Evolutionary conservation across 2,329 filamentous ascomycete genomes (phyloP).

Genomic region (Diaporthe helianthi): DNA sequence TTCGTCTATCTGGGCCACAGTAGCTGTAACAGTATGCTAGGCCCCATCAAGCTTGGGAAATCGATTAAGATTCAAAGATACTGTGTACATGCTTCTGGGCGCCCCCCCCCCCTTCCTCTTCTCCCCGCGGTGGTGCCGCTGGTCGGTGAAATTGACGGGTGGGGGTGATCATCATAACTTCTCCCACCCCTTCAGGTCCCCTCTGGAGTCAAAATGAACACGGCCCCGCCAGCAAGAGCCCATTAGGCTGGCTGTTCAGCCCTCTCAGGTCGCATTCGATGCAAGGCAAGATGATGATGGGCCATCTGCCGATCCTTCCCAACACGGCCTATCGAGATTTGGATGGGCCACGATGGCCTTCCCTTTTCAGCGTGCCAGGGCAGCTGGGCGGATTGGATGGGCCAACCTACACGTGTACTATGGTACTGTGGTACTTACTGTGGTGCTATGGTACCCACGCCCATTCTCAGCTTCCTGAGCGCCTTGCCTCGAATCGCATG

Average conservation of each 20-base stretch:
- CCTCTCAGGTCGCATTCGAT: conserved; percentile 3
- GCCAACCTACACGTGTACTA: not conserved
- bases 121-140: conserved; percentile 23
- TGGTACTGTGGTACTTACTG: no score
- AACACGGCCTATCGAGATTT: conserved; percentile 25
- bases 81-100: not conserved
- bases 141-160: conserved; percentile 22
- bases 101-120: no score
- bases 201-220: not conserved
- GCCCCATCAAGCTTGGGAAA: not conserved
- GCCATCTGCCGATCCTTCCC: conserved; percentile 26
- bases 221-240: conserved; percentile 11
- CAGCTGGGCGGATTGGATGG: conserved; percentile 7
- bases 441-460: no score
- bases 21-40: not conserved
- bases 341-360: conserved; percentile 25
- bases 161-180: conserved; percentile 12
- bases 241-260: conserved; percentile 12
- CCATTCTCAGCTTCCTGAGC: conserved; percentile 22
- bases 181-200: no score
- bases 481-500: conserved; percentile 18
- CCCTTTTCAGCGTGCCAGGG: conserved; percentile 15
- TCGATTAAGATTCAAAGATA: not conserved
- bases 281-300: conserved; percentile 25
- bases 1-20: not conserved